Evolutionary conservation across 331 rosid species (phyloP), one percentile per base, ranked within the genome.

Genomic region (Spiraea crenata): DNA sequence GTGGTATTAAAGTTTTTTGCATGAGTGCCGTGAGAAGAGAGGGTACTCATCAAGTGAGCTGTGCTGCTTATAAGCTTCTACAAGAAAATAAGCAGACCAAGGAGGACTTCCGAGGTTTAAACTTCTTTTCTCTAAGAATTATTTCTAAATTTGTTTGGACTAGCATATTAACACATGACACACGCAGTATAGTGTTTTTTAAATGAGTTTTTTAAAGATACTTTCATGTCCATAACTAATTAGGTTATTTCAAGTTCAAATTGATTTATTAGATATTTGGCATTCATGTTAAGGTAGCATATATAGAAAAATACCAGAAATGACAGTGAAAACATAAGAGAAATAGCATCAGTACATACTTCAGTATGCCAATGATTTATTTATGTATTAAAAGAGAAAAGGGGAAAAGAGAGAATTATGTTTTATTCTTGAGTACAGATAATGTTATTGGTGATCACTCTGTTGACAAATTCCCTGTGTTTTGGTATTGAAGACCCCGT

Each of bases 21-120:
- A 93, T 90, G 90, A 93, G 98, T 64, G 92, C 98, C 50, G 90
- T 82, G 69, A 84, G 84, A 80, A 81, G 79, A 71, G 98, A 93
- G 78, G 92, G 96, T 61, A 88, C 98, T 60, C 85, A 67, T 81
- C 89, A 88, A 79, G 91, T 90, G 63, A 88, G 85, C 46, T 80
- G 84, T 45, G 85, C 97, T 64, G 97, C 96, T 59, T 82, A 84
- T 70, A 82, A 89, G 86, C 85, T 84, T 70, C 81, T 87, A 78
- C 77, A 51, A 63, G 82, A 63, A 80, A 84, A 74, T 69, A 87
- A 84, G 85, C 85, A 80, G 63, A 75, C 71, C 14, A 49, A 59
- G 75, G 84, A 80, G 80, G 84, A 86, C 67, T 79, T 72, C 38
- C 77, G 79, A 83, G 92, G 99, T 89, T 57, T 35, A 46, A 72